Percentiles rank a stretch among this genome's conserved stretches.
These are phyloP conservation scores for Geotrichum candidum DNA, from an alignment of 1,139 yeast genomes.

Conservation along the genomic window DNA sequence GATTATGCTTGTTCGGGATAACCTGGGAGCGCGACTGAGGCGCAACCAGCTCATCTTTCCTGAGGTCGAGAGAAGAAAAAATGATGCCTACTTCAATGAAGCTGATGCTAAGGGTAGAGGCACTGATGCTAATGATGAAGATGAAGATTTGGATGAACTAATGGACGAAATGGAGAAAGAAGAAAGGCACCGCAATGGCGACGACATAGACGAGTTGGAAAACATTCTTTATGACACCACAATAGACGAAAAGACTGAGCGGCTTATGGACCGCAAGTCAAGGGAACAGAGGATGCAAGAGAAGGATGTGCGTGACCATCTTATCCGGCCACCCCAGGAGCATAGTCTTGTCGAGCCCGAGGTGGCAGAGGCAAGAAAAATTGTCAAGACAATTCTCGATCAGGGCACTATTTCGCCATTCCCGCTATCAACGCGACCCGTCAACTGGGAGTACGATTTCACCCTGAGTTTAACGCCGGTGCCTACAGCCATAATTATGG, in stretches of 20 bases:
- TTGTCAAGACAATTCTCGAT: constrained; percentile 73
- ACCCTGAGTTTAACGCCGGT: constrained; percentile 67
- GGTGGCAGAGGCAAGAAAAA: constrained; percentile 61
- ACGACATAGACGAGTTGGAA: constrained; percentile 13
- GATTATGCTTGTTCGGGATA: constrained; percentile 66
- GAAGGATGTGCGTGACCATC: constrained; percentile 9
- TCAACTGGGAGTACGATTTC: constrained; percentile 65
- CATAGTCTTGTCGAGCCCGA: constrained; percentile 31
- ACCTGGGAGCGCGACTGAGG: constrained; percentile 61
- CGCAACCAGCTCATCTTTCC: constrained; percentile 60
- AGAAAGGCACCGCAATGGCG: constrained; percentile 18
- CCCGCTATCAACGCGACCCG: constrained; percentile 51
- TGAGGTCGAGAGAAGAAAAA: constrained; percentile 25
- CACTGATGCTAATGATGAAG: constrained; percentile 18
- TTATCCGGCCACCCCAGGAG: constrained; percentile 12
- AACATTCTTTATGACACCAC: constrained; percentile 16
- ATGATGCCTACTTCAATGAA: constrained; percentile 23
- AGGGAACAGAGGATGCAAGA: constrained; percentile 17
- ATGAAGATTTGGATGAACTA: constrained; percentile 21
- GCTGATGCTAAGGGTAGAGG: background rate
- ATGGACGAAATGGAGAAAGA: constrained; percentile 15
- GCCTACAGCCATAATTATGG: constrained; percentile 50
- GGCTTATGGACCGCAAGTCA: constrained; percentile 19
- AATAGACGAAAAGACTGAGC: constrained; percentile 6
- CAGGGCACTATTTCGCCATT: constrained; percentile 89